Evolutionary conservation across 345 rosid species (phyloP), one percentile per base, ranked within the genome.

Genomic region (Hibiscus trionum): DNA sequence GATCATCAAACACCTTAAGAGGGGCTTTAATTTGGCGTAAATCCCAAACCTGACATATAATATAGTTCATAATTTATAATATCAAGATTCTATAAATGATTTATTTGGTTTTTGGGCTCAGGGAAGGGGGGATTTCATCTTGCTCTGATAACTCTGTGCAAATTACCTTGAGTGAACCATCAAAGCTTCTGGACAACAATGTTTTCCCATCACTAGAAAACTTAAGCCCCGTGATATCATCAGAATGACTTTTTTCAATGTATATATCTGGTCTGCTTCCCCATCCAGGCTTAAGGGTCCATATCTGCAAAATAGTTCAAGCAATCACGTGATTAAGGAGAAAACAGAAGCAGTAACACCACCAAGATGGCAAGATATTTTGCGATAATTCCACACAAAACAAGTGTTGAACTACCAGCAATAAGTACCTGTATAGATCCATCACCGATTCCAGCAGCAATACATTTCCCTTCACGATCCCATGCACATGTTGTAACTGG

Each of bases 271-370:
- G 99, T 81, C 99, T 83, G 83, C 97, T 95, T 81, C 97, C 99
- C 98, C 99, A 95, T 76, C 98, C 99, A 0, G 97, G 93, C 83
- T 95, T 90, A 67, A 89, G 91, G 80, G 85, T 92, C 99, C 98
- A 95, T 70, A 90, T 70, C 99, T 94, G 82, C 61, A 66, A 47
- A 60, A 75, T 7, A 65, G 66, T 73, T 42, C 50, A 35, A 66
- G 49, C 57, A 60, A 42, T 15, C 61, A 47, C 12, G 55, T 16
- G 1, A 27, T 27, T 49, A 37, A 70, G 57, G 63, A 61, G 44
- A 66, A 68, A 44, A 16, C 12, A 50, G 52, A 63, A 57, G 67
- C 31, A 62, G 67, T 11, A 31, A 49, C 12, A 47, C 11, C 6
- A 56, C 17, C 61, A 68, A n/a, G 24, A 21, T 21, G 24, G 24